phyloP scores from a whole-genome alignment of 2,329 filamentous ascomycete species.

The Ceratocystiopsis brevicomis region DNA sequence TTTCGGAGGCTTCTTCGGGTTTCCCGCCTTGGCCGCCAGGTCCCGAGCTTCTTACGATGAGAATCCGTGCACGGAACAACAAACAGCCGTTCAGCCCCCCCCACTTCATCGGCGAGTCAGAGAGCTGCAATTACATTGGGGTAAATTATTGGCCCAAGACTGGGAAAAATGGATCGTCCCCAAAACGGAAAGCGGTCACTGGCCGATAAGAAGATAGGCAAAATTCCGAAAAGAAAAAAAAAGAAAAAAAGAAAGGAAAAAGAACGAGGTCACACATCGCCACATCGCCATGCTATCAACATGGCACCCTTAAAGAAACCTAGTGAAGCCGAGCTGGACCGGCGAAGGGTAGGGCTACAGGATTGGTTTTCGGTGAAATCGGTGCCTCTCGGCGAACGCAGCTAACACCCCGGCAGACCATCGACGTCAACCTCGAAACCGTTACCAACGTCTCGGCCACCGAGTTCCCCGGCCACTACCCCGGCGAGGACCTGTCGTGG shows the following conservation, averaged over 20 bases:
- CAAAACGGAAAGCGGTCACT: no score
- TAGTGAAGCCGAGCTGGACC: constrained; percentile 37
- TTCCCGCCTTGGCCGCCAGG: no score
- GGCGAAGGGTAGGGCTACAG: constrained; percentile 44
- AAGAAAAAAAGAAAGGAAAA: constrained; percentile 1
- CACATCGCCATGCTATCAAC: constrained; percentile 4
- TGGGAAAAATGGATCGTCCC: background rate
- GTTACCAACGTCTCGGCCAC: constrained; percentile 76
- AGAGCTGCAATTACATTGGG: constrained; percentile 8
- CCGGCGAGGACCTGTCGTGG: constrained; percentile 52
- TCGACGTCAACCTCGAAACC: constrained; percentile 77
- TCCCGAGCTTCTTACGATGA: background rate
- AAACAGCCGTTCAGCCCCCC: constrained; percentile 5
- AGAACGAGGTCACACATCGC: background rate
- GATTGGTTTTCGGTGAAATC: background rate
- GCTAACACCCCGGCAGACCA: constrained; percentile 34
- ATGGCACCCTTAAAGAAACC: constrained; percentile 26
- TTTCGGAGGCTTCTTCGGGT: background rate
- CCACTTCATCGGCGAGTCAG: constrained; percentile 8
- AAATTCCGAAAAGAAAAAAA: background rate
- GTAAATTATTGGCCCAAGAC: constrained; percentile 2
- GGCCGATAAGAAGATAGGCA: background rate
- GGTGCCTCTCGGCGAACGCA: background rate
- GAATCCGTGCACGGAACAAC: constrained; percentile 6
- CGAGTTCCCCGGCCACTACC: constrained; percentile 82